These are phyloP conservation scores for Actinidia chinensis DNA, from an alignment of 179 eudicot genomes.

Conservation along the genomic window DNA sequence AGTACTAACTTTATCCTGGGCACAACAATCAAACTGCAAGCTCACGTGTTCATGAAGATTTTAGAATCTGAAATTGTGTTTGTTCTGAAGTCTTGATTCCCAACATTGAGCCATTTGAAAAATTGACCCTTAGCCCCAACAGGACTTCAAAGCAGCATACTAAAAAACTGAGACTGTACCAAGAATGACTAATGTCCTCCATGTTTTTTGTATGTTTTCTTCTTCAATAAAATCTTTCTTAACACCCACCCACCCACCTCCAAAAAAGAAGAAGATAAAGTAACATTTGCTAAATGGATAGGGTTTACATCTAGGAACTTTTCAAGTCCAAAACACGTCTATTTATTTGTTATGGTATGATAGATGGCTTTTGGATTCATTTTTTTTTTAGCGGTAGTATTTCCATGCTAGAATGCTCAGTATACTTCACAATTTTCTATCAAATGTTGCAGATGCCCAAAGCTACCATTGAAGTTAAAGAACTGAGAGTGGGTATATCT, in stretches of 20 bases:
- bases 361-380: conserved; percentile 5
- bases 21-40: conserved; percentile 10
- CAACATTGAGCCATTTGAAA: too few species aligned
- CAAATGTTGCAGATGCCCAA: conserved; percentile 68
- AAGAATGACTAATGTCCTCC: too few species aligned
- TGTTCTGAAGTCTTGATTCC: too few species aligned
- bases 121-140: too few species aligned
- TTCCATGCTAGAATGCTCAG: conserved; percentile 1
- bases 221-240: too few species aligned
- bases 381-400: background rate
- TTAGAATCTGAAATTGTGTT: conserved; percentile 1
- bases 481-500: conserved; percentile 73
- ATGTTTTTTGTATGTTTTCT: too few species aligned
- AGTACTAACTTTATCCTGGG: background rate
- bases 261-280: too few species aligned
- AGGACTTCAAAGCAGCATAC: too few species aligned
- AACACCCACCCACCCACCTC: too few species aligned
- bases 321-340: too few species aligned
- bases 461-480: conserved; percentile 78
- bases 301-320: background rate
- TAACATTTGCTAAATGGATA: background rate
- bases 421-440: conserved; percentile 4
- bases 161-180: too few species aligned
- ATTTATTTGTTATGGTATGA: background rate
- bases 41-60: background rate